Evolutionary conservation across 2,329 filamentous ascomycete genomes (phyloP).

Genomic region (Triangularia verruculosa): DNA sequence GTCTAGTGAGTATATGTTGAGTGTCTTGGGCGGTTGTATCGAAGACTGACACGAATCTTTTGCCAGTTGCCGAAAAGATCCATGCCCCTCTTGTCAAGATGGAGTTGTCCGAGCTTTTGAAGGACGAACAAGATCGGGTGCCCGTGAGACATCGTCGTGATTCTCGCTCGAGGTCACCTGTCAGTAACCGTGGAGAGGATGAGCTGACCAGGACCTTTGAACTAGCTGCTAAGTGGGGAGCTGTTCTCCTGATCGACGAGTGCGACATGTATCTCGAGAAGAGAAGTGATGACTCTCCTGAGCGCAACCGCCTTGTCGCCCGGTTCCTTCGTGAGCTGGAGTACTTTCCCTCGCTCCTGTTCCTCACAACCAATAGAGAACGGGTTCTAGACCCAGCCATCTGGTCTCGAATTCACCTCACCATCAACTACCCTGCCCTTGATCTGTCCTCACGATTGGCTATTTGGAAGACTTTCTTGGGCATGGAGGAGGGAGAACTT

Average conservation of each 20-base stretch:
- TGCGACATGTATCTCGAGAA: conserved; percentile 37
- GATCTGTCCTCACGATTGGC: conserved; percentile 19
- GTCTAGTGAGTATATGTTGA: conserved; percentile 11
- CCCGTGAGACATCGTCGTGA: not conserved
- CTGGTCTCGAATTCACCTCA: conserved; percentile 36
- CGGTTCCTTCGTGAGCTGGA: conserved; percentile 36
- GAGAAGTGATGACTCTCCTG: conserved; percentile 28
- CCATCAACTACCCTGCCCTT: conserved; percentile 34
- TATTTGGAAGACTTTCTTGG: conserved; percentile 30
- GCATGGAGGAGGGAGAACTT: conserved; percentile 9
- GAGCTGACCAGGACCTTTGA: not conserved
- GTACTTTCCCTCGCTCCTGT: conserved; percentile 37
- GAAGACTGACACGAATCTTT: not conserved
- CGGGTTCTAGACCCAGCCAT: conserved; percentile 40
- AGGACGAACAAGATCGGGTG: conserved; percentile 22
- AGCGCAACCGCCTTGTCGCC: conserved; percentile 21
- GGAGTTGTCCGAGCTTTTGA: conserved; percentile 55
- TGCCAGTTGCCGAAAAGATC: conserved; percentile 37
- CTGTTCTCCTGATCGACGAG: conserved; percentile 35
- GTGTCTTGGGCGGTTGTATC: not conserved
- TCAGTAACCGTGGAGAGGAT: not conserved
- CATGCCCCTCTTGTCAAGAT: conserved; percentile 40
- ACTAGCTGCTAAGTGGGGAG: conserved; percentile 35
- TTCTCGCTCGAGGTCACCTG: not conserved
- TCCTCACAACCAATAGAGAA: conserved; percentile 42